These are phyloP conservation scores for Naganishia randhawae DNA, from an alignment of 768 basidiomycete genomes.

Conservation along the genomic window DNA sequence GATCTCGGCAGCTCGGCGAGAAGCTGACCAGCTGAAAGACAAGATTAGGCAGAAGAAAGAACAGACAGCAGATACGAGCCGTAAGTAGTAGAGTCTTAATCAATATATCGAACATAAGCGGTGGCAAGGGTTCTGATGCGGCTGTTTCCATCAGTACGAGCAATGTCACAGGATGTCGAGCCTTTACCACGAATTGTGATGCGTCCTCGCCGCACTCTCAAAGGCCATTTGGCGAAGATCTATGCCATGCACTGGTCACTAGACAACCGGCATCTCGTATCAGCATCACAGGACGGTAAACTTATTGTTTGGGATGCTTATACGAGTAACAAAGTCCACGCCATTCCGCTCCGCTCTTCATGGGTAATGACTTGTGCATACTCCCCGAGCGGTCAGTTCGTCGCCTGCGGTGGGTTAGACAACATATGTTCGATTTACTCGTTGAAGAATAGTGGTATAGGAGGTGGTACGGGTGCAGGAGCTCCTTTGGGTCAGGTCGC, in stretches of 20 bases:
- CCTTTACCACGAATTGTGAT: conserved; percentile 93
- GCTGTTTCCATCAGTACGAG: conserved; percentile 66
- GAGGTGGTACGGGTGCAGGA: conserved; percentile 54
- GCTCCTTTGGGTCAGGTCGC: conserved; percentile 53
- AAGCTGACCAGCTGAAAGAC: conserved; percentile 96
- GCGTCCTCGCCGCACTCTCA: conserved; percentile 88
- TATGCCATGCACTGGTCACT: conserved; percentile 99
- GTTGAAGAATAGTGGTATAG: conserved; percentile 57
- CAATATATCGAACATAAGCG: background rate
- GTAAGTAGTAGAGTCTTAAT: conserved; percentile 58
- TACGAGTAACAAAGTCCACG: conserved; percentile 99
- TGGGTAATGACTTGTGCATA: conserved; percentile 99
- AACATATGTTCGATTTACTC: conserved; percentile 99
- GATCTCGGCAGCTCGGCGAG: conserved; percentile 92
- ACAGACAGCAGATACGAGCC: conserved; percentile 93
- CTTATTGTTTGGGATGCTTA: conserved; percentile 99
- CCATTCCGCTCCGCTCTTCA: conserved; percentile 92
- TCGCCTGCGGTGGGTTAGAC: conserved; percentile 97
- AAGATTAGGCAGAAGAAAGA: conserved; percentile 96
- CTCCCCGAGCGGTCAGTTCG: conserved; percentile 92
- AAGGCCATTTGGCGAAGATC: conserved; percentile 97
- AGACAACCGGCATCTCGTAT: conserved; percentile 94
- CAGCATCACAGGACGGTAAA: conserved; percentile 99
- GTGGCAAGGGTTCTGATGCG: background rate
- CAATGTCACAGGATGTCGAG: conserved; percentile 97